phyloP scores from a whole-genome alignment of 306 rosid genomes.

The Quercus wislizeni region DNA sequence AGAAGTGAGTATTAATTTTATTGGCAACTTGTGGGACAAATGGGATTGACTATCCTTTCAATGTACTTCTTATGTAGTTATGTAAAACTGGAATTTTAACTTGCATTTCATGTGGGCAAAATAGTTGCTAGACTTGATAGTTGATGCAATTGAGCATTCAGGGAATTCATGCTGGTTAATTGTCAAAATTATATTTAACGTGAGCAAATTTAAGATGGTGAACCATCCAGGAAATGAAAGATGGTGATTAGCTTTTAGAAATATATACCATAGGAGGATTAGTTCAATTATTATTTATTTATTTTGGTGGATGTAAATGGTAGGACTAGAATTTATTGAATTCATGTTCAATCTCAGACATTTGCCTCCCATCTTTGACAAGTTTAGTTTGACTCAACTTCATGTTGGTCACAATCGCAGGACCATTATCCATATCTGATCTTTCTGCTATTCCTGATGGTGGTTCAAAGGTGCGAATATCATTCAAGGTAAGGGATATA shows the following conservation, averaged over 20 bases:
- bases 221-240: background rate
- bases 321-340: background rate
- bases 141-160: background rate
- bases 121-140: background rate
- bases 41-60: background rate
- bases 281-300: background rate
- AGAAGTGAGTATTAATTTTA: background rate
- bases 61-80: background rate
- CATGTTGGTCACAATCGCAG: conserved; percentile 32
- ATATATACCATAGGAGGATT: background rate
- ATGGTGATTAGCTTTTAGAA: background rate
- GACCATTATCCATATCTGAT: conserved; percentile 54
- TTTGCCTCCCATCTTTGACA: background rate
- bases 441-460: conserved; percentile 36
- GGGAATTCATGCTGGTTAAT: background rate
- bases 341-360: background rate
- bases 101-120: background rate
- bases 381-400: conserved; percentile 11
- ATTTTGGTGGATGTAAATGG: background rate
- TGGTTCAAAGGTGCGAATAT: conserved; percentile 41
- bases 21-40: background rate
- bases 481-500: conserved; percentile 51
- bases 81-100: background rate
- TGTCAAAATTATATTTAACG: background rate
- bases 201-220: background rate